phyloP scores from a whole-genome alignment of 2,329 filamentous ascomycete species.

The Bipolaris victoriae region DNA sequence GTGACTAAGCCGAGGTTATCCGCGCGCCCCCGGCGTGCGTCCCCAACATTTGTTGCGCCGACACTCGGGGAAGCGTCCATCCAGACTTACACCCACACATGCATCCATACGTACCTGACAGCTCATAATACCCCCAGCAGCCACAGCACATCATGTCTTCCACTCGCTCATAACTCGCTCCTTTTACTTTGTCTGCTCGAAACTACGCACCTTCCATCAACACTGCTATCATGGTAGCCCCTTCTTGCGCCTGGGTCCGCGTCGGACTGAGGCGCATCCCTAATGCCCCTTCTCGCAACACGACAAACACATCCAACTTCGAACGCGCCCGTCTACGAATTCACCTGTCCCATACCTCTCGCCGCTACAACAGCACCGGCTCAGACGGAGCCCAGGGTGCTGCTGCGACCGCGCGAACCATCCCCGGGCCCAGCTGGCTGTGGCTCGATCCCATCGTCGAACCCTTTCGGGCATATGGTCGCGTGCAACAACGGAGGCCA shows the following conservation, averaged over 20 bases:
- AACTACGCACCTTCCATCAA: constrained; percentile 17
- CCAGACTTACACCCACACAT: constrained; percentile 7
- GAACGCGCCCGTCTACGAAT: constrained; percentile 18
- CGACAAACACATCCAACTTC: constrained; percentile 11
- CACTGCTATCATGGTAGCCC: constrained; percentile 38
- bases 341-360: constrained; percentile 19
- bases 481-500: constrained; percentile 73
- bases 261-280: constrained; percentile 34
- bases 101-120: constrained; percentile 17
- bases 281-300: constrained; percentile 14
- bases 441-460: constrained; percentile 55
- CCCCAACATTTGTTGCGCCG: constrained; percentile 32
- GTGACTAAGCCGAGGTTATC: constrained; percentile 22
- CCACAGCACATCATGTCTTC: constrained; percentile 16
- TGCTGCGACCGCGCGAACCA: constrained; percentile 34
- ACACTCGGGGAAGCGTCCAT: constrained; percentile 19
- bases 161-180: constrained; percentile 3
- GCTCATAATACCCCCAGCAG: constrained; percentile 12
- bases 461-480: constrained; percentile 65
- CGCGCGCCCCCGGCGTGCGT: constrained; percentile 17
- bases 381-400: constrained; percentile 28
- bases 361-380: constrained; percentile 28
- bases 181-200: constrained; percentile 1
- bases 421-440: constrained; percentile 53
- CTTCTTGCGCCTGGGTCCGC: constrained; percentile 36